Percentiles rank a stretch among this genome's conserved stretches.
Evolutionary conservation across 805 yeast genomes (phyloP).

Genomic region (Saccharomyces paradoxus): DNA sequence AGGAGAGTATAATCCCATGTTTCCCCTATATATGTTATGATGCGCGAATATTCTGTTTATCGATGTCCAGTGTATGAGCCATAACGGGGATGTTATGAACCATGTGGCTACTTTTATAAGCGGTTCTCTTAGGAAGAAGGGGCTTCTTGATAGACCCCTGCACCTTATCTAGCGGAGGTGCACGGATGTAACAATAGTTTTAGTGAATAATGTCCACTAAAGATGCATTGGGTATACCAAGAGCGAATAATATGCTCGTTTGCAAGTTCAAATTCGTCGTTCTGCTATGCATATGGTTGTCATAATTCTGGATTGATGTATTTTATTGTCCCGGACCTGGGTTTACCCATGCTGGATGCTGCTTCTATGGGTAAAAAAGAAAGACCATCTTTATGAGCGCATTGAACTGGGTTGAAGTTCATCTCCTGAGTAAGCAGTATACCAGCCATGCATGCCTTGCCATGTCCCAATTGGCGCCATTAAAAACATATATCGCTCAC

Average conservation of each 20-base stretch:
- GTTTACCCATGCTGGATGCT: not conserved
- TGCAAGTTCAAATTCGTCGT: not conserved
- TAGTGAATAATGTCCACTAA: not conserved
- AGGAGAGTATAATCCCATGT: slow-evolving; percentile 29
- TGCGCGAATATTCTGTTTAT: not conserved
- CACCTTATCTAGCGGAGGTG: not conserved
- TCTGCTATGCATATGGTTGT: not conserved
- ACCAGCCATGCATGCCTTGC: not conserved
- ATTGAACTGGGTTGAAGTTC: not conserved
- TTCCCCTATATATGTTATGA: not conserved
- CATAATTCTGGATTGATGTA: not conserved
- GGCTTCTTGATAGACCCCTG: not conserved
- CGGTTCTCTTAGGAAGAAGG: not conserved
- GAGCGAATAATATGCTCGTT: not conserved
- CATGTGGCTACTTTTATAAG: not conserved
- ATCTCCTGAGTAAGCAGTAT: not conserved
- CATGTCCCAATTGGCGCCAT: not conserved
- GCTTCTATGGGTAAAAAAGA: not conserved
- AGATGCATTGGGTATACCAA: not conserved
- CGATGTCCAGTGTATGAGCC: not conserved
- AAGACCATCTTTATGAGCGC: not conserved
- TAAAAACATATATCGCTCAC: not conserved
- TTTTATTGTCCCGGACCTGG: no score
- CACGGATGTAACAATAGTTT: not conserved
- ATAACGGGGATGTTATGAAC: not conserved